Conservation (phyloP, 2,329 filamentous ascomycete genomes). For the Hypoxylon sp. region DNA sequence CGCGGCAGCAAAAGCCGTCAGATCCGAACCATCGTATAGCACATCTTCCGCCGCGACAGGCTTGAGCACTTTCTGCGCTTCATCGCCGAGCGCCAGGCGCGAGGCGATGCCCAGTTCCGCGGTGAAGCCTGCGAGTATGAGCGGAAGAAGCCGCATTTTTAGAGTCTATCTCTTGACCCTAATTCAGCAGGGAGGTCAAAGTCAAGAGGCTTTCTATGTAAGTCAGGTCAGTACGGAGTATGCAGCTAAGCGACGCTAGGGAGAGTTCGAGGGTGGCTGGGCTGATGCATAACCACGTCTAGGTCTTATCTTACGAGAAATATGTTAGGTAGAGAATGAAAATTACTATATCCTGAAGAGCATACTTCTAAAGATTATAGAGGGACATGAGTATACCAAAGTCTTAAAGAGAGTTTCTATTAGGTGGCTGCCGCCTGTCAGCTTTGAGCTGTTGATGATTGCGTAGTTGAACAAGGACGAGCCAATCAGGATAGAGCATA, state of each 20-base stretch:
- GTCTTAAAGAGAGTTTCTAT: not conserved
- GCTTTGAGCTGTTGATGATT: constrained; percentile 13
- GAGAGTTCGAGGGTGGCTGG: not conserved
- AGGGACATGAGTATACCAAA: not conserved
- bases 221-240: too few species aligned
- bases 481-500: constrained; percentile 19
- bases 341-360: not conserved
- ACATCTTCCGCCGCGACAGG: not conserved
- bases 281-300: not conserved
- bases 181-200: not conserved
- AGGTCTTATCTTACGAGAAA: not conserved
- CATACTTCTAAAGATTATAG: not conserved
- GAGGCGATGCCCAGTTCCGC: not conserved
- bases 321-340: not conserved
- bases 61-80: constrained; percentile 18
- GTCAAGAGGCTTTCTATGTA: too few species aligned
- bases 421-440: not conserved
- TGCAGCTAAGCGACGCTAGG: not conserved
- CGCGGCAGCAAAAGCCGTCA: constrained; percentile 5
- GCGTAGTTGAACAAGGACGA: constrained; percentile 15
- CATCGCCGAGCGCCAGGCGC: not conserved
- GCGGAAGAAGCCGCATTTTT: constrained; percentile 19
- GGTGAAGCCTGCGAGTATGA: constrained; percentile 1
- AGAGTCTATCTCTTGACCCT: not conserved
- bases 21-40: not conserved